Base-by-base conservation (phyloP, 441 rosid genomes). In the Populus tomentosa region DNA sequence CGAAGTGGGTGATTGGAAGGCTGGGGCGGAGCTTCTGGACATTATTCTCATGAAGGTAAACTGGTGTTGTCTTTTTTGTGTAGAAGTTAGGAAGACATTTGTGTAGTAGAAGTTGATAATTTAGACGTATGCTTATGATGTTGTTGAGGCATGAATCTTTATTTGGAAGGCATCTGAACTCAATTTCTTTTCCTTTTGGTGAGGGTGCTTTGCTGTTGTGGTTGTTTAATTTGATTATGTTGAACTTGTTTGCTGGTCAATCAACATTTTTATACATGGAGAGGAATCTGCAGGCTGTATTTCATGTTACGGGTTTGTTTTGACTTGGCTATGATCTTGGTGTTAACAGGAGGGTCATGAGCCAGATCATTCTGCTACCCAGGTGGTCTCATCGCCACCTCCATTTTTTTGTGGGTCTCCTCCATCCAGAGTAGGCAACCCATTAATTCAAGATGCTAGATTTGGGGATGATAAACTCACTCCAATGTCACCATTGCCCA, bases 1-100 rank as follows among this genome's bases (percentile, higher is more conserved):
- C 16, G 93, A 89, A 83, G 20, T 85, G 64, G 82, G 76, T 67
- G 94, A 93, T 78, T 81, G 80, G 0, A 86, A 81, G 70, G 94
- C 92, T 8, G 85, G 92, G 78, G 88, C 96, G 0, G 98, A 93
- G 86, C 91, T 93, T 87, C 71, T 91, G 71, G 98, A 93, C 77
- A 81, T 91, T 6, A 91, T 93, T 67, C 90, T 85, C 36, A 91
- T 75, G 87, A 90, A 88, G 97, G 93, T 91, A 78, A 7, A 16
- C 18, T 24, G 28, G 30, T 8, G 26, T 18, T 26, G 72, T 16
- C 18, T 18, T 30, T 71, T 71, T 7, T 71, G 38, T 35, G 40
- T 18, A 33, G 38, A 21, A 56, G 33, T 23, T 21, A 87, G 46
- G 80, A 79, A 33, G 92, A 90, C 69, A 88, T 82, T 67, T 72